Conservation (phyloP, 805 yeast genomes). For the Wickerhamomyces chambardii region DNA sequence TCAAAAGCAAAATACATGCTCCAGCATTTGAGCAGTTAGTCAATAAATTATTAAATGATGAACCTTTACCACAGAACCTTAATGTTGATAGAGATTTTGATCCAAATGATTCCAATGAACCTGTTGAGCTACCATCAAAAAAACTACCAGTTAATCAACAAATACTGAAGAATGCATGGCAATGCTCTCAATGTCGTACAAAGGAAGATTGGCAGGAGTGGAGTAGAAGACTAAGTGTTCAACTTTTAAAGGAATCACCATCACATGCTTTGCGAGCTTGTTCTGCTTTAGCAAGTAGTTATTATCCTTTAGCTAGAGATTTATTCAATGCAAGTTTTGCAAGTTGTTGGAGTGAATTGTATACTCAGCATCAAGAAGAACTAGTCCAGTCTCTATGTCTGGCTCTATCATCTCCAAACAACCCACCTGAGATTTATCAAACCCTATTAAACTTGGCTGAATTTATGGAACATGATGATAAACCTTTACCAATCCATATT, state of each 20-base stretch:
- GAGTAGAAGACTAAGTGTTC: slow-evolving; percentile 82
- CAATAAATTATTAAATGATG: slow-evolving; percentile 68
- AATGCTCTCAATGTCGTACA: slow-evolving; percentile 78
- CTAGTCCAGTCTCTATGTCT: slow-evolving; percentile 76
- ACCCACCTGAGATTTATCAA: slow-evolving; percentile 94
- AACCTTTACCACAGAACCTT: slow-evolving; percentile 74
- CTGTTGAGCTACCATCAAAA: slow-evolving; percentile 60
- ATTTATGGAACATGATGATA: slow-evolving; percentile 96
- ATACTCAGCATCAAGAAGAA: slow-evolving; percentile 84
- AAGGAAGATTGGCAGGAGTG: slow-evolving; percentile 98
- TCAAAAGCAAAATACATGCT: slow-evolving; percentile 57
- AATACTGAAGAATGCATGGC: slow-evolving; percentile 79
- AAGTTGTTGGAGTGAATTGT: slow-evolving; percentile 90
- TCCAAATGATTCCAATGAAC: slow-evolving; percentile 24
- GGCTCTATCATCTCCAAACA: slow-evolving; percentile 83
- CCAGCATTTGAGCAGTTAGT: slow-evolving; percentile 76
- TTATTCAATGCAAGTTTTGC: slow-evolving; percentile 92
- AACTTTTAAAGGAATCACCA: slow-evolving; percentile 83
- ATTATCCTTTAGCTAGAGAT: slow-evolving; percentile 82
- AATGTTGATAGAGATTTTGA: slow-evolving; percentile 55
- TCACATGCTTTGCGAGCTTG: slow-evolving; percentile 93
- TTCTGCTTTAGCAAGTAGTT: slow-evolving; percentile 78
- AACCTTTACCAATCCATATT: slow-evolving; percentile 86
- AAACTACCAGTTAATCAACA: slow-evolving; percentile 66
- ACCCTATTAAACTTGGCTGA: slow-evolving; percentile 85